Percentiles rank a stretch among this genome's conserved stretches.
Evolutionary conservation across 2,329 filamentous ascomycete species (phyloP).

Genomic region (Fusarium tuaranense): DNA sequence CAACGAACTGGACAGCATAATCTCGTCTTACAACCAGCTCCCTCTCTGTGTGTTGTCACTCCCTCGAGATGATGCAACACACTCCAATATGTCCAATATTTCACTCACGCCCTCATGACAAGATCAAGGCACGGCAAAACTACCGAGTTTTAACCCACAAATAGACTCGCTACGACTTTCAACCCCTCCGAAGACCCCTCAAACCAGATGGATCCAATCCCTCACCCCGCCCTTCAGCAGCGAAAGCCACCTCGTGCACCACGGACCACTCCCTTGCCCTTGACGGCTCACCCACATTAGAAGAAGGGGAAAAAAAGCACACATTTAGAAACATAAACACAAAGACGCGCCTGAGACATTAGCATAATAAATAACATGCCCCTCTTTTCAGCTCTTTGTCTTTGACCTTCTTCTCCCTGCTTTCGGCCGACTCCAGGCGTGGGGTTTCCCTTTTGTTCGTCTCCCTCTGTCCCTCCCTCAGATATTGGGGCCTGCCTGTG

Average conservation of each 20-base stretch:
- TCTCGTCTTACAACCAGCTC: slow-evolving; percentile 5
- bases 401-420: slow-evolving; percentile 18
- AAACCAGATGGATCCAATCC: neutral
- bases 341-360: slow-evolving; percentile 10
- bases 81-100: slow-evolving; percentile 7
- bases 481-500: neutral
- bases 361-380: slow-evolving; percentile 6
- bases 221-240: slow-evolving; percentile 8
- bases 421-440: slow-evolving; percentile 10
- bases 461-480: slow-evolving; percentile 12
- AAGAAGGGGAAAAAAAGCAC: neutral
- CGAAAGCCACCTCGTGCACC: neutral
- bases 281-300: neutral
- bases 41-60: neutral
- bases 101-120: neutral
- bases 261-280: slow-evolving; percentile 12
- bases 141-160: slow-evolving; percentile 16
- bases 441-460: neutral
- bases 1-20: slow-evolving; percentile 12
- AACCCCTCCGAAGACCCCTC: slow-evolving; percentile 7
- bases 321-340: slow-evolving; percentile 23
- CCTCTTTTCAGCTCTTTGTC: slow-evolving; percentile 29
- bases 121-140: neutral
- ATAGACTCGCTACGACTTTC: neutral
- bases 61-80: slow-evolving; percentile 1